These are phyloP conservation scores for Cicer cuneatum DNA, from an alignment of 306 rosid genomes.

Conservation along the genomic window DNA sequence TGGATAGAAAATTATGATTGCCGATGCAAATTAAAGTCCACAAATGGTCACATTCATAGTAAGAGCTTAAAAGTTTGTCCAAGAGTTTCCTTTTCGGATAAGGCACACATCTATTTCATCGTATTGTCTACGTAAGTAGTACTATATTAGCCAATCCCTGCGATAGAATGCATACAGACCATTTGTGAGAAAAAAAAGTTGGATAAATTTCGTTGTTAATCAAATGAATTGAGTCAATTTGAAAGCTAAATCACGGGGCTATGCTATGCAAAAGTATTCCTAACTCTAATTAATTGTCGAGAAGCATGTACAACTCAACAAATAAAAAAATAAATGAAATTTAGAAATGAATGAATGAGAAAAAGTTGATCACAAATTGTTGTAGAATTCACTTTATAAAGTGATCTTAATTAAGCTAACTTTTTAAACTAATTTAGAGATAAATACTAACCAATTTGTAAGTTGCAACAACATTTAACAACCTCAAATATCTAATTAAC, in stretches of 20 bases:
- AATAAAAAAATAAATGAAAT: too few relatives aligned
- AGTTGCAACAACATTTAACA: too few relatives aligned
- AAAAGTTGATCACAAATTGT: too few relatives aligned
- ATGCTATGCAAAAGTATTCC: constrained; percentile 23
- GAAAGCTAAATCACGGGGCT: not conserved
- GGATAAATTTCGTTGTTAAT: constrained; percentile 4
- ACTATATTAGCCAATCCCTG: constrained; percentile 39
- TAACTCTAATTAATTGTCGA: not conserved
- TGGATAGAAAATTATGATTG: constrained; percentile 27
- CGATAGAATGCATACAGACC: constrained; percentile 15
- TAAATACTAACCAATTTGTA: too few relatives aligned
- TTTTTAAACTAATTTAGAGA: too few relatives aligned
- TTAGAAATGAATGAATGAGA: too few relatives aligned
- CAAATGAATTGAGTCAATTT: constrained; percentile 16
- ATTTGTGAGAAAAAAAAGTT: constrained; percentile 13
- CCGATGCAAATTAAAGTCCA: not conserved
- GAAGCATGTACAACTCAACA: too few relatives aligned
- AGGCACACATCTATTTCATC: constrained; percentile 53
- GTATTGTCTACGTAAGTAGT: constrained; percentile 21
- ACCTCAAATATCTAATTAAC: too few relatives aligned
- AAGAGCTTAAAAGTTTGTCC: constrained; percentile 33
- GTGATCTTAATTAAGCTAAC: too few relatives aligned
- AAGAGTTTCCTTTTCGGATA: constrained; percentile 48
- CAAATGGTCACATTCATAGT: not conserved
- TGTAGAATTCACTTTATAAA: too few relatives aligned